Evolutionary conservation across 257 asterid species (phyloP).

Genomic region (Nicotiana undulata): DNA sequence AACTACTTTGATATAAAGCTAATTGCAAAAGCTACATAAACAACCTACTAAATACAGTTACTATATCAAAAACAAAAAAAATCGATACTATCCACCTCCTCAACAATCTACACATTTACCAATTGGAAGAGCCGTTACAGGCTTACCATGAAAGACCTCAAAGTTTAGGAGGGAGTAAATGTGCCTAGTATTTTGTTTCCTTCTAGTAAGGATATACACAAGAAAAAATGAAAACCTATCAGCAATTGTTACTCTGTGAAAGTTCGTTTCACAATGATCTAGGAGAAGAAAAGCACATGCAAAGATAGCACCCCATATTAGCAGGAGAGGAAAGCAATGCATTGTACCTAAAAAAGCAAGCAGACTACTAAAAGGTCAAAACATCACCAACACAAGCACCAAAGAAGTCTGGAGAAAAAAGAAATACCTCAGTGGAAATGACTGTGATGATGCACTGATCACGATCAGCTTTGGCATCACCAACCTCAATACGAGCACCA

Average conservation of each 20-base stretch:
- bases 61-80: not conserved
- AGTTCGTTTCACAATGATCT: not conserved
- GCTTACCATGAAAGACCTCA: not conserved
- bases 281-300: not conserved
- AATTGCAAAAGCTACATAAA: not conserved
- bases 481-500: conserved; percentile 89
- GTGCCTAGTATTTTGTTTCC: not conserved
- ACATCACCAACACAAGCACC: not conserved
- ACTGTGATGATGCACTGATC: conserved; percentile 70
- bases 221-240: not conserved
- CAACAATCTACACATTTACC: not conserved
- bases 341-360: not conserved
- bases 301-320: not conserved
- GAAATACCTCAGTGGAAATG: conserved; percentile 68
- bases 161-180: not conserved
- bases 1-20: not conserved
- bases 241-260: not conserved
- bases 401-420: not conserved
- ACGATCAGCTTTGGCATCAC: conserved; percentile 55
- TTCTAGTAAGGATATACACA: not conserved
- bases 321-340: not conserved
- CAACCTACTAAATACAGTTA: not conserved
- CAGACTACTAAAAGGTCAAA: conserved; percentile 11
- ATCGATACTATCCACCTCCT: not conserved
- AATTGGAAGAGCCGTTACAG: not conserved